Percentiles rank a stretch among this genome's conserved stretches.
Evolutionary conservation across 352 stramenopile species (phyloP).

Genomic region (Phytophthora capsici): DNA sequence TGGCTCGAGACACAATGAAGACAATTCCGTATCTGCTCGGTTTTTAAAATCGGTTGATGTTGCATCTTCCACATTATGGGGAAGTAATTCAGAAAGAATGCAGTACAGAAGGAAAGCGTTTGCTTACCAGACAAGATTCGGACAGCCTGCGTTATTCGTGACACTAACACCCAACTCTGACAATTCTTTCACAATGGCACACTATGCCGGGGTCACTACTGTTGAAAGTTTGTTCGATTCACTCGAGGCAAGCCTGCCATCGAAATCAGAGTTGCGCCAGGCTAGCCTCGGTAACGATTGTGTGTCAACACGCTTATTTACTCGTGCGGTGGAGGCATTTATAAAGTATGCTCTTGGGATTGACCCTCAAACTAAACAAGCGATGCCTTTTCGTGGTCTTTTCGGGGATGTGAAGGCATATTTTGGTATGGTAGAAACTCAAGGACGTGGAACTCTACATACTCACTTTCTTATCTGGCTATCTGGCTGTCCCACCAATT

Average conservation of each 20-base stretch:
- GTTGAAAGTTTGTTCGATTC: neutral
- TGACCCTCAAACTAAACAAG: neutral
- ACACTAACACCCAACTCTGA: constrained; percentile 2
- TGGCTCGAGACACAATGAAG: too few relatives aligned
- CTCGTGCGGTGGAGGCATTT: neutral
- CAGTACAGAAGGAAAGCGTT: constrained; percentile 9
- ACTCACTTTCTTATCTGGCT: constrained; percentile 6
- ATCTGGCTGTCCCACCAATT: neutral
- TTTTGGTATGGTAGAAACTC: constrained; percentile 15
- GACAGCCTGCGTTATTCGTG: neutral
- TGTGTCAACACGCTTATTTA: neutral
- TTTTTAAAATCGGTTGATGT: constrained; percentile 5
- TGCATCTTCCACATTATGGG: constrained; percentile 7
- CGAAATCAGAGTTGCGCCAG: neutral
- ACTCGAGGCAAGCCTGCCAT: neutral
- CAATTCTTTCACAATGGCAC: constrained; percentile 6
- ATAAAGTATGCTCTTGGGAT: neutral
- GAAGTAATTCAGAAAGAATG: constrained; percentile 7
- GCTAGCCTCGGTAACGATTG: neutral
- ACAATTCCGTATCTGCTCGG: neutral
- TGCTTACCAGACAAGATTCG: constrained; percentile 1
- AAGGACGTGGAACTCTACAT: neutral
- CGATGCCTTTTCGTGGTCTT: neutral
- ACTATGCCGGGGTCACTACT: constrained; percentile 2
- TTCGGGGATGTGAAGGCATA: neutral